Percentiles rank a stretch among this genome's conserved stretches.
phyloP scores from a whole-genome alignment of 2,329 filamentous ascomycete genomes.

The Madurella mycetomatis region DNA sequence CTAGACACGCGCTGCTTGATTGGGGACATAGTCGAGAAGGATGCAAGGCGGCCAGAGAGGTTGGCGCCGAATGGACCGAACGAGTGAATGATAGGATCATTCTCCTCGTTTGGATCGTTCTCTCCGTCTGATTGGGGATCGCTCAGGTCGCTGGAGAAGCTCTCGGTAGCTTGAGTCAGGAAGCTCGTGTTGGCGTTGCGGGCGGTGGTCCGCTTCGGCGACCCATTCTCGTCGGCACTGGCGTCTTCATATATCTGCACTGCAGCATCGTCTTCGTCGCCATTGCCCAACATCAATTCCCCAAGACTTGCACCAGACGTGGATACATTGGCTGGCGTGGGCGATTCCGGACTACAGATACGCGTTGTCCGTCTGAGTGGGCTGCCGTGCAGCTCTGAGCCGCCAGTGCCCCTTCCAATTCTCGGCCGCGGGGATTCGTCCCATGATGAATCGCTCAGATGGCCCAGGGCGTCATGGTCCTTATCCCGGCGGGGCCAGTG shows the following conservation, averaged over 20 bases:
- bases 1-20: constrained; percentile 14
- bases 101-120: constrained; percentile 84
- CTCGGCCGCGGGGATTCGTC: constrained; percentile 55
- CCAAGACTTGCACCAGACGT: constrained; percentile 41
- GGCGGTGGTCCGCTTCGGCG: constrained; percentile 32
- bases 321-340: constrained; percentile 44
- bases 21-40: constrained; percentile 55
- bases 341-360: constrained; percentile 72
- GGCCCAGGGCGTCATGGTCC: constrained; percentile 40
- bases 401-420: constrained; percentile 24
- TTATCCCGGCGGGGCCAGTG: constrained; percentile 69
- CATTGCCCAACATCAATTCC: constrained; percentile 38
- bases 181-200: constrained; percentile 40
- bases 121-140: constrained; percentile 45
- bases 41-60: constrained; percentile 74
- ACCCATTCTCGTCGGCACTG: constrained; percentile 50
- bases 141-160: constrained; percentile 55
- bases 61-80: constrained; percentile 89
- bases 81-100: constrained; percentile 86
- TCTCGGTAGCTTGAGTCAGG: constrained; percentile 46
- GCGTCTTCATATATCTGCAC: constrained; percentile 73
- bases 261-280: constrained; percentile 34
- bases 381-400: constrained; percentile 53
- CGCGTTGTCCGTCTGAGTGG: constrained; percentile 52
- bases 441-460: constrained; percentile 65